phyloP scores from a whole-genome alignment of 306 rosid species.

The Hippophae gyantsensis region DNA sequence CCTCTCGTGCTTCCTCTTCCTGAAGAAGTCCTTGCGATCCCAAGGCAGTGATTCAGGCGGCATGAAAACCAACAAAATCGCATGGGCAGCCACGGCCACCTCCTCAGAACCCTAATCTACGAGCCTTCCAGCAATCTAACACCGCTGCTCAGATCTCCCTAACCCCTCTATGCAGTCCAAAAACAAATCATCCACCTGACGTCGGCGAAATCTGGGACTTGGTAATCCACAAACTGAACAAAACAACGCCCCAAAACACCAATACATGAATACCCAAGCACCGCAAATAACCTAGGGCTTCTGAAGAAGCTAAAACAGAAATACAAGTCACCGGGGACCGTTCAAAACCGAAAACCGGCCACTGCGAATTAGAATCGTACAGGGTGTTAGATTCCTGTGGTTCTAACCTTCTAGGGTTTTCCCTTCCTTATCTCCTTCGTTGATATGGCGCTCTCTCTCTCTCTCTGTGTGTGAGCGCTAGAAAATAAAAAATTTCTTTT shows the following conservation, averaged over 20 bases:
- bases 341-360: no score
- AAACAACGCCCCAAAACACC: slow-evolving; percentile 5
- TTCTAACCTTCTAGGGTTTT: slow-evolving; percentile 9
- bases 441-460: slow-evolving; percentile 1
- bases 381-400: slow-evolving; percentile 9
- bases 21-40: slow-evolving; percentile 95
- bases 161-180: slow-evolving; percentile 1
- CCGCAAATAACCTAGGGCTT: slow-evolving; percentile 1
- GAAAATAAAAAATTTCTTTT: slow-evolving; percentile 1
- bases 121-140: not conserved
- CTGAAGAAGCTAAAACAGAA: no score
- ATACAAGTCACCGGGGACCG: no score
- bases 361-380: slow-evolving; percentile 17
- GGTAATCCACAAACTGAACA: not conserved
- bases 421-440: slow-evolving; percentile 14
- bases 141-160: not conserved
- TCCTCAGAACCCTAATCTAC: not conserved
- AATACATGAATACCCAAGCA: slow-evolving; percentile 8
- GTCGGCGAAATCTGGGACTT: not conserved
- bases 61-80: slow-evolving; percentile 78
- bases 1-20: slow-evolving; percentile 98
- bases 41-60: slow-evolving; percentile 98
- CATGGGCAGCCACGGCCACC: slow-evolving; percentile 55
- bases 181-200: not conserved
- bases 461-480: slow-evolving; percentile 4